phyloP scores from a whole-genome alignment of 2,329 filamentous ascomycete genomes.

The Fusarium neocosmosporiellum region DNA sequence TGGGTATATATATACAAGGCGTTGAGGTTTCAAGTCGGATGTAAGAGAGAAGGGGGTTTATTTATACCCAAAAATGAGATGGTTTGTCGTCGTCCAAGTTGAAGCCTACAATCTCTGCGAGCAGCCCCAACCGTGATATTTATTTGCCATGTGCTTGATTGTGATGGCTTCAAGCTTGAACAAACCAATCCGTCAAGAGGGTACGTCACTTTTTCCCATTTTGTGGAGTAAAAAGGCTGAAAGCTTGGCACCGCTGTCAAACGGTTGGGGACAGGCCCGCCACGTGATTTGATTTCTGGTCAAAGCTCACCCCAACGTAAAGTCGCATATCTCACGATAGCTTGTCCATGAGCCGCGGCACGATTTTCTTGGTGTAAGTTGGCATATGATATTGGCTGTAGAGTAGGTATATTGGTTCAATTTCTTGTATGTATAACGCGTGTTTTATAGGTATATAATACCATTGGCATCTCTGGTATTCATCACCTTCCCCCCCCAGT shows the following conservation, averaged over 20 bases:
- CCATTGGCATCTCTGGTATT: not conserved
- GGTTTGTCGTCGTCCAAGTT: not conserved
- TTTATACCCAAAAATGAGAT: not conserved
- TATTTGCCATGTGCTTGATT: not conserved
- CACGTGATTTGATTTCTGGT: slow-evolving; percentile 23
- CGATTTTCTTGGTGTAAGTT: not conserved
- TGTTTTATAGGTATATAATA: not conserved
- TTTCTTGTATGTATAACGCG: not conserved
- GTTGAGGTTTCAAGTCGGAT: not conserved
- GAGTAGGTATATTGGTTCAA: not conserved
- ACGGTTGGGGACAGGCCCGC: slow-evolving; percentile 29
- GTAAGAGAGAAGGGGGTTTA: not conserved
- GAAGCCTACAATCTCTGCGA: not conserved
- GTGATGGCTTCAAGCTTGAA: not conserved
- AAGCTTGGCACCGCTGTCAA: slow-evolving; percentile 13
- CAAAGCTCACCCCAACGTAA: slow-evolving; percentile 26
- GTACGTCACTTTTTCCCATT: not conserved
- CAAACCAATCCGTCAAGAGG: not conserved
- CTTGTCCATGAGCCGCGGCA: not conserved
- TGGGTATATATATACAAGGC: not conserved
- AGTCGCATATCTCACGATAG: not conserved
- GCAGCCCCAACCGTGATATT: not conserved
- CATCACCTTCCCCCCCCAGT: not conserved
- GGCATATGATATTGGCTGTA: not conserved
- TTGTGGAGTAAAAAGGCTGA: not conserved